Evolutionary conservation across 345 rosid species (phyloP).

Genomic region (Arabis alpina): DNA sequence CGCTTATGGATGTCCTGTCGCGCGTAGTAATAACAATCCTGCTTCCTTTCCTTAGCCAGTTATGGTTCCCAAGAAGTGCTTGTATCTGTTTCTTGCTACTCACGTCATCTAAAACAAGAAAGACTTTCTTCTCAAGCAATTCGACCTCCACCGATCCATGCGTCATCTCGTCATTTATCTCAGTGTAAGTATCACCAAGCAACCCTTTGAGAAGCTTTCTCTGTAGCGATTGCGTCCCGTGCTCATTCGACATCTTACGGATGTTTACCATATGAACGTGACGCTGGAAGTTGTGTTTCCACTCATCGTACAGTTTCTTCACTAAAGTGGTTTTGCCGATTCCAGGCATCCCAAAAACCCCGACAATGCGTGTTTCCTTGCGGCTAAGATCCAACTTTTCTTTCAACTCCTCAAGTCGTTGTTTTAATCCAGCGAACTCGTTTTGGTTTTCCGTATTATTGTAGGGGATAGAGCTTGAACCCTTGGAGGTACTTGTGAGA

Average conservation of each 20-base stretch:
- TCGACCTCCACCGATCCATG: not conserved
- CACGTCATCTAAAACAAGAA: constrained; percentile 26
- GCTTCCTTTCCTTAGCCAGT: constrained; percentile 26
- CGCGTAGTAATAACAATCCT: constrained; percentile 23
- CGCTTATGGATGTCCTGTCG: constrained; percentile 9
- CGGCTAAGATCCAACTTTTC: not conserved
- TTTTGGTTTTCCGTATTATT: not conserved
- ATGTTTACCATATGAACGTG: constrained; percentile 2
- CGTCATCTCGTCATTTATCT: constrained; percentile 7
- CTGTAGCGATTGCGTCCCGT: not conserved
- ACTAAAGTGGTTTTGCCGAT: constrained; percentile 20
- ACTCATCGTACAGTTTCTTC: not conserved
- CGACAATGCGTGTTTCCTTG: constrained; percentile 11
- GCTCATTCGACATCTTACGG: not conserved
- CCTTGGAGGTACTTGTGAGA: not conserved
- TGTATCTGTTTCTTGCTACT: not conserved
- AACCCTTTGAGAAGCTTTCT: not conserved
- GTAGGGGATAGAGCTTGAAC: not conserved
- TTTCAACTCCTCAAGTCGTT: constrained; percentile 17
- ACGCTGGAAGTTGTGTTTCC: constrained; percentile 22
- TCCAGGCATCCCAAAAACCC: constrained; percentile 21
- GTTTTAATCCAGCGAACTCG: constrained; percentile 13
- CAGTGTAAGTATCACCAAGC: not conserved
- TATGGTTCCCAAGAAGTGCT: not conserved
- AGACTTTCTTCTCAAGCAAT: not conserved